Percentiles rank a stretch among this genome's conserved stretches.
These are phyloP conservation scores for Boletus bicolor DNA, from an alignment of 768 basidiomycete species.

Conservation along the genomic window DNA sequence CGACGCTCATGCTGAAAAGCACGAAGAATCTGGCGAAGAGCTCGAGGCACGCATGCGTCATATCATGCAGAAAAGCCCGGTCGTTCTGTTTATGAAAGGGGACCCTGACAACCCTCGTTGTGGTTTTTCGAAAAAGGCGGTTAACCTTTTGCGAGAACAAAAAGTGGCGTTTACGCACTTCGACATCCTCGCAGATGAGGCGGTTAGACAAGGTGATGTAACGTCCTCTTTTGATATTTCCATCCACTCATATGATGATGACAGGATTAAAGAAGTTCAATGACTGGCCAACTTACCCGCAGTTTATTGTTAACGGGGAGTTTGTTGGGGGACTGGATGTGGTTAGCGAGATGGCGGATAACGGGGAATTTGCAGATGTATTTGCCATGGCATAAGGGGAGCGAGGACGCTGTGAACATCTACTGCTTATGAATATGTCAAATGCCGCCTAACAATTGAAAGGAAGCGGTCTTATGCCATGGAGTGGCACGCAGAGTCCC, in stretches of 20 bases:
- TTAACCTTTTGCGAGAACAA: conserved; percentile 61
- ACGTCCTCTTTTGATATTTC: not conserved
- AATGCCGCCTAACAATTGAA: not conserved
- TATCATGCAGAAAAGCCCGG: conserved; percentile 76
- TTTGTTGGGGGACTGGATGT: conserved; percentile 95
- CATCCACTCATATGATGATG: conserved; percentile 4
- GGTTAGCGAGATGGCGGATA: conserved; percentile 73
- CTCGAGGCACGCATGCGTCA: conserved; percentile 58
- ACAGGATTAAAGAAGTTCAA: conserved; percentile 72
- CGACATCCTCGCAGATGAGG: conserved; percentile 81
- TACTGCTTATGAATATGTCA: not conserved
- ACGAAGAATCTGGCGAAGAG: conserved; percentile 59
- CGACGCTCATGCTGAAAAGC: conserved; percentile 26
- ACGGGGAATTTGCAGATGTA: conserved; percentile 66
- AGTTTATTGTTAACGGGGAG: conserved; percentile 85
- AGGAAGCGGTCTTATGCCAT: not conserved
- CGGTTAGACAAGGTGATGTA: conserved; percentile 69
- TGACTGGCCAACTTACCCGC: conserved; percentile 89
- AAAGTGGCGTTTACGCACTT: conserved; percentile 69
- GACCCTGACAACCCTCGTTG: conserved; percentile 73
- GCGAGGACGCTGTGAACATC: not conserved
- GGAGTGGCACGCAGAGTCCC: not conserved
- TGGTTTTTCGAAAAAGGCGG: conserved; percentile 80
- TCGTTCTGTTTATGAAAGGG: conserved; percentile 93
- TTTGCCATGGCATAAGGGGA: conserved; percentile 6